Evolutionary conservation across 768 basidiomycete genomes (phyloP).

Genomic region (Roridomyces roridus): DNA sequence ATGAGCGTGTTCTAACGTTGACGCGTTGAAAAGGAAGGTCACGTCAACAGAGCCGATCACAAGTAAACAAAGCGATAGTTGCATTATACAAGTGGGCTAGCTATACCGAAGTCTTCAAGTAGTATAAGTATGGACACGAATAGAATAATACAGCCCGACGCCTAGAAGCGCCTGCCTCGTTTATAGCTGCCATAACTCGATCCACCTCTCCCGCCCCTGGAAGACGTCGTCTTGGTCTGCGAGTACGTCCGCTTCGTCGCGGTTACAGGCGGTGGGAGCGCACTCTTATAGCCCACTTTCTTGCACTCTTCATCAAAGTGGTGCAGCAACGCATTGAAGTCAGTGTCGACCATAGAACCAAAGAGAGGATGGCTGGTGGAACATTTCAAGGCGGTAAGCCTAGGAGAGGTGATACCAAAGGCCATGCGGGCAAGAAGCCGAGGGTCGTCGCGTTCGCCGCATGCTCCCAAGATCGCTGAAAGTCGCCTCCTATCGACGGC

Average conservation of each 20-base stretch:
- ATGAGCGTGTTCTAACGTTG: not conserved
- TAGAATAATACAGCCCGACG: not conserved
- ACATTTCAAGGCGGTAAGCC: slow-evolving; percentile 49
- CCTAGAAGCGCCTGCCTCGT: slow-evolving; percentile 11
- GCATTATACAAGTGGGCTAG: not conserved
- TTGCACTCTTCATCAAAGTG: slow-evolving; percentile 49
- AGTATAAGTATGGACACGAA: not conserved
- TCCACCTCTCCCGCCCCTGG: not conserved
- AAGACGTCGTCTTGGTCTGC: not conserved
- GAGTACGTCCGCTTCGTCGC: slow-evolving; percentile 25
- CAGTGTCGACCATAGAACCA: slow-evolving; percentile 46
- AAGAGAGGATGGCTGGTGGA: slow-evolving; percentile 48
- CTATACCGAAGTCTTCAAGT: not conserved
- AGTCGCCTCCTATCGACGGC: slow-evolving; percentile 37
- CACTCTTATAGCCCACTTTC: slow-evolving; percentile 37
- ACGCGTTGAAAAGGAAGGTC: slow-evolving; percentile 1
- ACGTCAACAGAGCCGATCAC: not conserved
- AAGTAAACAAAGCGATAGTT: not conserved
- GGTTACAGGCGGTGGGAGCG: not conserved
- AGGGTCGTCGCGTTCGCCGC: slow-evolving; percentile 53
- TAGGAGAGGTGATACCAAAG: slow-evolving; percentile 48
- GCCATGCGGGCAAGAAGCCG: slow-evolving; percentile 57
- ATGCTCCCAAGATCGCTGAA: slow-evolving; percentile 44
- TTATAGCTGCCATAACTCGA: slow-evolving; percentile 3
- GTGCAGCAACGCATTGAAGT: slow-evolving; percentile 45